These are phyloP conservation scores for Stagonosporopsis rhizophila DNA, from an alignment of 2,329 filamentous ascomycete species.

Conservation along the genomic window DNA sequence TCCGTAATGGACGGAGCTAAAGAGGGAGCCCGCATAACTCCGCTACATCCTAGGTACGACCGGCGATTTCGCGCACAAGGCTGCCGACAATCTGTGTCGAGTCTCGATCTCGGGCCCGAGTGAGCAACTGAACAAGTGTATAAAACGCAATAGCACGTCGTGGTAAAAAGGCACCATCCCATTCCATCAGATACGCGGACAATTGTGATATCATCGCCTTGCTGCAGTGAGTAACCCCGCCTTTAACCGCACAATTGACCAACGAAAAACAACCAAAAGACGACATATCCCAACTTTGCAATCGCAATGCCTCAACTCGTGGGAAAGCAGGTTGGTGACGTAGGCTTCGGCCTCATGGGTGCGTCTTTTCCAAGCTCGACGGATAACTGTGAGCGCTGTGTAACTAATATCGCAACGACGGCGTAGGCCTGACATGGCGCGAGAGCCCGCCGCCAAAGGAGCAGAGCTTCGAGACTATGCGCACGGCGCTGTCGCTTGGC, in stretches of 20 bases:
- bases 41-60: neutral
- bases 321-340: conserved; percentile 49
- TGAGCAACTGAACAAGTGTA: neutral
- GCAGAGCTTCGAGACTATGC: conserved; percentile 56
- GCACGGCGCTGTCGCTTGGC: conserved; percentile 50
- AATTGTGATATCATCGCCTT: conserved; percentile 4
- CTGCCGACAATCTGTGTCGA: conserved; percentile 2
- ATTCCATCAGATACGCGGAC: neutral
- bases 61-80: conserved; percentile 1
- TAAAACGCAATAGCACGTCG: neutral
- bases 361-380: conserved; percentile 7
- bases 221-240: neutral
- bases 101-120: conserved; percentile 3
- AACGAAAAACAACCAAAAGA: neutral
- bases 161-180: neutral
- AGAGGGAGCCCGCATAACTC: neutral
- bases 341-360: conserved; percentile 60
- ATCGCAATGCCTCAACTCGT: conserved; percentile 44
- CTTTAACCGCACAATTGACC: neutral
- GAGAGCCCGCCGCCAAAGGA: conserved; percentile 43
- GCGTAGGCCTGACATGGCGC: conserved; percentile 57
- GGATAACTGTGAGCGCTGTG: no score
- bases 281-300: neutral
- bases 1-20: neutral
- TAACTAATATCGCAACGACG: no score